Evolutionary conservation across 2,329 filamentous ascomycete species (phyloP).

Genomic region (Cytospora leucostoma): DNA sequence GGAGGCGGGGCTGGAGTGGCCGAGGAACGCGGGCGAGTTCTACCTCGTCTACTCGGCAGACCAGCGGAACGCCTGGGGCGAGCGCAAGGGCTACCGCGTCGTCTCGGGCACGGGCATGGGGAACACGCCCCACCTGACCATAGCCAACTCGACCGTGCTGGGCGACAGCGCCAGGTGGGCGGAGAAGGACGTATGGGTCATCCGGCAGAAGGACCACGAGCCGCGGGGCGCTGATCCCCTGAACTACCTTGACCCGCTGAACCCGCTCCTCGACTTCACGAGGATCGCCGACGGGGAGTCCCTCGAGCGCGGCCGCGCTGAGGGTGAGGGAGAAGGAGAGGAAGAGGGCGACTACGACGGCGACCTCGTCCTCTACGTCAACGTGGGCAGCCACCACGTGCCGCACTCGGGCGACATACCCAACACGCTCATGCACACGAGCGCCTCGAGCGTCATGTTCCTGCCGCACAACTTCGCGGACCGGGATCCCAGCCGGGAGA

Average conservation of each 20-base stretch:
- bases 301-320: constrained; percentile 18
- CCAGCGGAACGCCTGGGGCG: constrained; percentile 43
- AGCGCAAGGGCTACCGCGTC: constrained; percentile 46
- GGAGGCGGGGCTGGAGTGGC: constrained; percentile 26
- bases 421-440: constrained; percentile 46
- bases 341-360: constrained; percentile 34
- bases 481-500: constrained; percentile 40
- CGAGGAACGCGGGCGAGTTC: constrained; percentile 44
- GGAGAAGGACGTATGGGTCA: constrained; percentile 41
- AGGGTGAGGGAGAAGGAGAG: neutral
- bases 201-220: constrained; percentile 48
- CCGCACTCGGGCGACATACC: constrained; percentile 46
- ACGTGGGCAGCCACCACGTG: constrained; percentile 48
- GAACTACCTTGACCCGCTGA: constrained; percentile 39
- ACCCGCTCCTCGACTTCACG: constrained; percentile 45
- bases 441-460: constrained; percentile 41
- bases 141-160: constrained; percentile 38
- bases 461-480: constrained; percentile 43
- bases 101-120: constrained; percentile 36
- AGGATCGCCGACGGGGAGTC: constrained; percentile 40
- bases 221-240: constrained; percentile 40
- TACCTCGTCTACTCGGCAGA: constrained; percentile 39
- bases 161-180: constrained; percentile 32
- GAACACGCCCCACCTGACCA: constrained; percentile 31
- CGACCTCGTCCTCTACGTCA: constrained; percentile 43